Conservation (phyloP, 345 rosid species). For the Linum tenue region DNA sequence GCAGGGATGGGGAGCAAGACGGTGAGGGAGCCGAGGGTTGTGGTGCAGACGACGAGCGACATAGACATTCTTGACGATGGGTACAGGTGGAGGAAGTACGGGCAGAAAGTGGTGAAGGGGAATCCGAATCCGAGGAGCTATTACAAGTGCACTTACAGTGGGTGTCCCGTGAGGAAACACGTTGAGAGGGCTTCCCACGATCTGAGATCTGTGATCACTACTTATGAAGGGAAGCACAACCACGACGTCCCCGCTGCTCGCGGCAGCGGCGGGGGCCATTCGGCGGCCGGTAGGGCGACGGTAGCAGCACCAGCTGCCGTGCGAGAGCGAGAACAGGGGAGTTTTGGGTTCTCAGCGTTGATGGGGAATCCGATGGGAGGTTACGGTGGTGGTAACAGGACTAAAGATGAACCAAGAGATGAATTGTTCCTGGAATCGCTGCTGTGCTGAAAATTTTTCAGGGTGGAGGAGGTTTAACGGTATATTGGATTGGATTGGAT, state of each 20-base stretch:
- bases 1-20: conserved; percentile 47
- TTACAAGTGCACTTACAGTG: conserved; percentile 75
- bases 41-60: conserved; percentile 90
- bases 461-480: too few relatives aligned
- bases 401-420: conserved; percentile 73
- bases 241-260: conserved; percentile 83
- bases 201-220: conserved; percentile 74
- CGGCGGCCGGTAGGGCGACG: conserved; percentile 17
- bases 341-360: conserved; percentile 32
- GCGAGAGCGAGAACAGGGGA: conserved; percentile 7
- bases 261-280: conserved; percentile 41
- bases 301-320: conserved; percentile 12
- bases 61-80: conserved; percentile 95
- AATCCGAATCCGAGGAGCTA: conserved; percentile 98
- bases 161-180: conserved; percentile 82
- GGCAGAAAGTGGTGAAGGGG: conserved; percentile 94
- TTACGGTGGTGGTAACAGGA: conserved; percentile 35
- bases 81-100: conserved; percentile 92
- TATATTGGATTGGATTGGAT: conserved; percentile 3
- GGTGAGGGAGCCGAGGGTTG: conserved; percentile 81
- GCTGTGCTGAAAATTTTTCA: conserved; percentile 23
- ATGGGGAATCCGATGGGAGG: conserved; percentile 32
- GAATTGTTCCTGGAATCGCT: conserved; percentile 45
- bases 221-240: conserved; percentile 93
- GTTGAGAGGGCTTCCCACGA: conserved; percentile 88